phyloP scores from a whole-genome alignment of 768 basidiomycete genomes.

The Tricholoma bakamatsutake region DNA sequence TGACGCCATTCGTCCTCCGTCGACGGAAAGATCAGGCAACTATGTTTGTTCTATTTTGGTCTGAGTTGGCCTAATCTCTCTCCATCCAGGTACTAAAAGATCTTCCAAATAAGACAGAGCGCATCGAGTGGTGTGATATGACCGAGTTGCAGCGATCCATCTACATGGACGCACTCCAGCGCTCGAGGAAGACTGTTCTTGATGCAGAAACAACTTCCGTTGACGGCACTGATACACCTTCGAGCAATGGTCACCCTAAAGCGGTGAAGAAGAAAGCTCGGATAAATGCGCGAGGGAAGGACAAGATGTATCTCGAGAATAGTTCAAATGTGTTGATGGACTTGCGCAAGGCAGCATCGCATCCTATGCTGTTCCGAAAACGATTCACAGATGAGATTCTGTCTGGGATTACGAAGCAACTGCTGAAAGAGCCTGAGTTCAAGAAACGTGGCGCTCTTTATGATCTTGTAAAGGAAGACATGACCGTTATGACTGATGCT shows the following conservation, averaged over 20 bases:
- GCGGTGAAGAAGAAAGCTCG: conserved; percentile 41
- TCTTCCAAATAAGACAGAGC: conserved; percentile 87
- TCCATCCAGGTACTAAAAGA: conserved; percentile 75
- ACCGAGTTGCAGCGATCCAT: conserved; percentile 74
- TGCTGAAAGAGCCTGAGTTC: conserved; percentile 91
- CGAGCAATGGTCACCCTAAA: conserved; percentile 21
- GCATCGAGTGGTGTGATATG: conserved; percentile 95
- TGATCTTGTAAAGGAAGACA: conserved; percentile 91
- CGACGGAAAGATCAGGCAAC: conserved; percentile 87
- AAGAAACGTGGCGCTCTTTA: conserved; percentile 74
- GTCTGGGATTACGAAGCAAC: conserved; percentile 67
- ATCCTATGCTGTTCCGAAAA: conserved; percentile 93
- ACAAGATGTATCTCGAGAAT: conserved; percentile 70
- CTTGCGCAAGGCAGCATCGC: conserved; percentile 90
- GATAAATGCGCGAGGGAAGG: conserved; percentile 41
- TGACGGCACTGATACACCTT: conserved; percentile 18
- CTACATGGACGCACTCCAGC: conserved; percentile 80
- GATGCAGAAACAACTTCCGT: conserved; percentile 33
- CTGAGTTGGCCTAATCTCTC: not conserved
- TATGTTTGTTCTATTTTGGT: not conserved
- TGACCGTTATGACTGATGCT: conserved; percentile 97
- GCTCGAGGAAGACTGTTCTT: conserved; percentile 76
- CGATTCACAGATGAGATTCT: conserved; percentile 75
- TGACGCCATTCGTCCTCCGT: conserved; percentile 98
- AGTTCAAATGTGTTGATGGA: conserved; percentile 96